Evolutionary conservation across 352 stramenopile genomes (phyloP), one percentile per base, ranked within the genome.

Genomic region (Globisporangium viniferum): DNA sequence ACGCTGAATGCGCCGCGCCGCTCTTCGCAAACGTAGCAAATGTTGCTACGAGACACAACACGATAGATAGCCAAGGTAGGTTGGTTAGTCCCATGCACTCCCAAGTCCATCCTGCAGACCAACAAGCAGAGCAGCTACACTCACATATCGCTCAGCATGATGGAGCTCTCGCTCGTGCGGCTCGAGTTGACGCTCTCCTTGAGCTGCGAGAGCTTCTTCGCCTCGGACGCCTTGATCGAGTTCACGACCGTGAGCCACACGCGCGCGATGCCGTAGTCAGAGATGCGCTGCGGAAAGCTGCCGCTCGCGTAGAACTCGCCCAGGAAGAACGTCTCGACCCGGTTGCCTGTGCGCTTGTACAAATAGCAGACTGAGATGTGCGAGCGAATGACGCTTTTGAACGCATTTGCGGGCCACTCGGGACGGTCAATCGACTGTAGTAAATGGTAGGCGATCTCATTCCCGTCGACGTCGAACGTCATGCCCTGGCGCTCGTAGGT

Each of bases 401-500:
- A 68, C 24, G 67, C 29, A 36, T 74, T 74, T 24, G 71, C 66
- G 18, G 69, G 70, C 54, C 63, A 73, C 59, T 79, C 69, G 9
- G 74, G 71, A 0, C 75, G 69, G 39, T 80, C 64, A 6, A 87
- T 55, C 0, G 79, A 87, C 54, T 84, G 75, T 69, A 86, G 70
- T 46, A 79, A 44, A 22, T 82, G 75, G 51, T 81, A 87, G 0
- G 67, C 79, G 67, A 84, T 75, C 1, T 77, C 70, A 8, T 75
- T 75, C 1, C 77, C 74, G 0, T 72, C 56, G 0, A 70, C 70
- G 15, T 82, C 74, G 0, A 70, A 60, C 2, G 82, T 71, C 14
- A 78, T 61, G 10, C 77, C 77, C 68, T 78, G 74, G 57, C 81
- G 81, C 68, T 87, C 79, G 44, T 81, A 84, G 66, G 78, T 81